These are phyloP conservation scores for Barnettozyma botsteinii DNA, from an alignment of 805 yeast species.

Conservation along the genomic window DNA sequence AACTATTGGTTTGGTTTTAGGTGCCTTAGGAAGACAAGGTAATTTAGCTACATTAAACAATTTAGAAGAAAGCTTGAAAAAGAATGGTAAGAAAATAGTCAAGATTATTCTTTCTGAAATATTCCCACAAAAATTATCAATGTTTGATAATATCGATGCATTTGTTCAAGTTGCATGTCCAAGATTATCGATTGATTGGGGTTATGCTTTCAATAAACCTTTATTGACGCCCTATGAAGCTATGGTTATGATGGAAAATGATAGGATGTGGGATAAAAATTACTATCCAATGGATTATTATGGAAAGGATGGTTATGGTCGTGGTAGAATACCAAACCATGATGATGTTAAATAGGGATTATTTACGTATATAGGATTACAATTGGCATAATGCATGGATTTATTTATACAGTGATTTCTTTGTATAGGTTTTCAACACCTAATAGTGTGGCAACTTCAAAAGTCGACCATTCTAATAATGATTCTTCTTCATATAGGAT, in stretches of 20 bases:
- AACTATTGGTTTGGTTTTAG: conserved; percentile 79
- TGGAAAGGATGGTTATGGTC: conserved; percentile 82
- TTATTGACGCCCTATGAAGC: conserved; percentile 93
- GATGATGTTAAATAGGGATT: conserved; percentile 15
- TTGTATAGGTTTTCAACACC: conserved; percentile 47
- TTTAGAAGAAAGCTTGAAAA: conserved; percentile 48
- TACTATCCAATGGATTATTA: conserved; percentile 97
- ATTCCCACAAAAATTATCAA: conserved; percentile 85
- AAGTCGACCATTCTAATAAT: conserved; percentile 46
- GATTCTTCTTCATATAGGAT: conserved; percentile 30
- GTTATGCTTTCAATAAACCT: conserved; percentile 92
- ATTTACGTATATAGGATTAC: no score
- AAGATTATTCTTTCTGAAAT: conserved; percentile 87
- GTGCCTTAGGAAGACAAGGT: conserved; percentile 96
- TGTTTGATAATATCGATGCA: conserved; percentile 90
- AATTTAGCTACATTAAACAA: conserved; percentile 68
- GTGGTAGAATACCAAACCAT: conserved; percentile 67
- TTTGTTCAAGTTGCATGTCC: conserved; percentile 98
- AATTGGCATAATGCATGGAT: no score
- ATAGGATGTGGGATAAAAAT: conserved; percentile 53
- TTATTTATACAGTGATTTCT: not conserved
- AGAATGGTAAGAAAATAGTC: conserved; percentile 61
- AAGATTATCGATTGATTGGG: conserved; percentile 95
- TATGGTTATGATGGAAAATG: conserved; percentile 78
- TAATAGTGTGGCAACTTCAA: conserved; percentile 61